Conservation (phyloP, 768 basidiomycete species). For the Boletus bicolor region DNA sequence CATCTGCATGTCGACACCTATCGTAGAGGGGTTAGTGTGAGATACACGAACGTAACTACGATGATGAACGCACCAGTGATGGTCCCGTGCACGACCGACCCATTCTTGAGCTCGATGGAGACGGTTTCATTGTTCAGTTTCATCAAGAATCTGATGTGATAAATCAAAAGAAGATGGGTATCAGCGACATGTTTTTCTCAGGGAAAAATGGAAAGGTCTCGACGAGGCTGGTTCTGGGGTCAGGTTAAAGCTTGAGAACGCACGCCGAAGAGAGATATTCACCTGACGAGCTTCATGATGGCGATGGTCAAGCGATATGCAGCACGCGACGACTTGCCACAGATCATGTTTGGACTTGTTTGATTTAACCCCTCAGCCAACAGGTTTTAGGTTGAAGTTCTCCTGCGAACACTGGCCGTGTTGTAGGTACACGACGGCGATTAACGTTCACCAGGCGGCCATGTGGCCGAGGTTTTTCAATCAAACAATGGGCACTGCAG, state of each 20-base stretch:
- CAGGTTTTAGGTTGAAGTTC: no score
- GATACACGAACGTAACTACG: not conserved
- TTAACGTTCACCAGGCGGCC: no score
- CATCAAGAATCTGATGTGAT: slow-evolving; percentile 82
- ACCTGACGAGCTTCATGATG: slow-evolving; percentile 86
- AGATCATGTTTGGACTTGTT: slow-evolving; percentile 24
- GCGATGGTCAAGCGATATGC: slow-evolving; percentile 26
- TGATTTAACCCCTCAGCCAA: not conserved
- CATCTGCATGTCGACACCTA: slow-evolving; percentile 99
- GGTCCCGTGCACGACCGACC: slow-evolving; percentile 91
- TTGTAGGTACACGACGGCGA: no score
- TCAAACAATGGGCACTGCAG: no score
- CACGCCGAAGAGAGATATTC: slow-evolving; percentile 15
- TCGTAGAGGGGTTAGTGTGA: slow-evolving; percentile 6
- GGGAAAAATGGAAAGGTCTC: not conserved
- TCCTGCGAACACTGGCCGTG: no score
- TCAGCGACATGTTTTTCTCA: slow-evolving; percentile 19
- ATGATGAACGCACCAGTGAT: slow-evolving; percentile 73
- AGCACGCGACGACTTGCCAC: slow-evolving; percentile 12
- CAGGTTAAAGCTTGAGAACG: slow-evolving; percentile 4
- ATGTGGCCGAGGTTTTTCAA: no score
- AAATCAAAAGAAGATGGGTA: slow-evolving; percentile 16
- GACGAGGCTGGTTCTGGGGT: not conserved
- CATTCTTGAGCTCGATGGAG: slow-evolving; percentile 97
- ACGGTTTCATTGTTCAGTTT: slow-evolving; percentile 99